phyloP scores from a whole-genome alignment of 2,329 filamentous ascomycete species.

The Neopestalotiopsis sp. region DNA sequence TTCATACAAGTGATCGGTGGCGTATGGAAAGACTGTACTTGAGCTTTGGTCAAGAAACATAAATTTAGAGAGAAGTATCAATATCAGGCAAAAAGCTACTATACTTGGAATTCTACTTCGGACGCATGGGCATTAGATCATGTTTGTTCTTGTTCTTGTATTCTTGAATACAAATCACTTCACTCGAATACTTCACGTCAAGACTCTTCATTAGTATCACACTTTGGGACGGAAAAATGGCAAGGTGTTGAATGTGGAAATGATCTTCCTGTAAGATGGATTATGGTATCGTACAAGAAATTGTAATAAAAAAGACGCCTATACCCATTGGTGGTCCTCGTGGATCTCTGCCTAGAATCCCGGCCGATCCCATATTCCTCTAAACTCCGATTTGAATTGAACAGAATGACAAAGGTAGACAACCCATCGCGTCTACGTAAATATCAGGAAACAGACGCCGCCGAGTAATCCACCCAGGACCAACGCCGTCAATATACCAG shows the following conservation, averaged over 20 bases:
- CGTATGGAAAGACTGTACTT: too few species aligned
- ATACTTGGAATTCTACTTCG: too few species aligned
- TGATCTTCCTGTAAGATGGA: neutral
- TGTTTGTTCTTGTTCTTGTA: too few species aligned
- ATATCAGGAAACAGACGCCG: neutral
- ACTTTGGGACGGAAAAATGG: neutral
- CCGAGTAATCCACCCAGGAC: constrained; percentile 27
- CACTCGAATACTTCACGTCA: too few species aligned
- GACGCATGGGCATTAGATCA: too few species aligned
- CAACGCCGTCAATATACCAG: constrained; percentile 44
- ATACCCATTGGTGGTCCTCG: neutral
- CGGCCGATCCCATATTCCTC: neutral
- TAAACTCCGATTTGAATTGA: neutral
- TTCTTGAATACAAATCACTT: too few species aligned
- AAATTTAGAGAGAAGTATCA: too few species aligned
- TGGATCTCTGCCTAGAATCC: neutral
- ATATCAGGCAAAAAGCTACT: too few species aligned
- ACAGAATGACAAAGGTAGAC: neutral
- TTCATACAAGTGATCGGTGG: too few species aligned
- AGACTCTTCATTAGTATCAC: neutral
- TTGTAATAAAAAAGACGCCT: neutral
- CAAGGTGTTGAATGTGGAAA: neutral
- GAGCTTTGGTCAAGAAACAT: too few species aligned
- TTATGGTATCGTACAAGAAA: neutral
- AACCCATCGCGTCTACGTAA: neutral